Evolutionary conservation across 345 rosid species (phyloP).

Genomic region (Eucalyptus microcorys): DNA sequence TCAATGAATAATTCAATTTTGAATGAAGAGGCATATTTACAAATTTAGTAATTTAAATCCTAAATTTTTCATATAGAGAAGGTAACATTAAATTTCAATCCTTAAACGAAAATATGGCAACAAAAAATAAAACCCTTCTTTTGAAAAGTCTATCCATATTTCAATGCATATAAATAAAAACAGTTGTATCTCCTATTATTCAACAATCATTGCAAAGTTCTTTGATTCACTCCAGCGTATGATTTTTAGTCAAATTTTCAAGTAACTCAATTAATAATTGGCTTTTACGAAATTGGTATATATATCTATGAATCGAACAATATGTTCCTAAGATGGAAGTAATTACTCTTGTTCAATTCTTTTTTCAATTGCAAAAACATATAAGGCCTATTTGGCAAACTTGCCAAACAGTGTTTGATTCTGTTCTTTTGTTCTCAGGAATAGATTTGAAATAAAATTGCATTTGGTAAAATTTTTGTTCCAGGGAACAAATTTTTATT

Average conservation of each 20-base stretch:
- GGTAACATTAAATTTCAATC: neutral
- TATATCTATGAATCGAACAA: neutral
- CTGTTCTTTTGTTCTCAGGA: rapidly evolving
- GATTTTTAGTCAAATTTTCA: neutral
- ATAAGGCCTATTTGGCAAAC: no score
- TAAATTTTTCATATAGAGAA: neutral
- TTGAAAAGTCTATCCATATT: neutral
- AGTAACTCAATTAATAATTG: neutral
- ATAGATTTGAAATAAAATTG: no score
- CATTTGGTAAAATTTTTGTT: no score
- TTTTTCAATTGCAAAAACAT: neutral
- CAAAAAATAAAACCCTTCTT: neutral
- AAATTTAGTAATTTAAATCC: neutral
- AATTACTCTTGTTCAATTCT: neutral
- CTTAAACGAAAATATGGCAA: neutral
- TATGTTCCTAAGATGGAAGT: neutral
- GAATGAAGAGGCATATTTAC: neutral
- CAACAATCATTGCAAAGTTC: neutral
- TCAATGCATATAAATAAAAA: neutral
- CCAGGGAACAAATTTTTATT: rapidly evolving
- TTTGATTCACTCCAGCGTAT: neutral
- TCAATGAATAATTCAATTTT: neutral
- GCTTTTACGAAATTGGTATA: neutral
- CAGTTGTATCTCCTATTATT: neutral
- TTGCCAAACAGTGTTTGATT: no score